Percentiles rank a stretch among this genome's conserved stretches.
These are phyloP conservation scores for Linnemannia zychae DNA, from an alignment of 192 early-diverging fungal genomes.

Conservation along the genomic window DNA sequence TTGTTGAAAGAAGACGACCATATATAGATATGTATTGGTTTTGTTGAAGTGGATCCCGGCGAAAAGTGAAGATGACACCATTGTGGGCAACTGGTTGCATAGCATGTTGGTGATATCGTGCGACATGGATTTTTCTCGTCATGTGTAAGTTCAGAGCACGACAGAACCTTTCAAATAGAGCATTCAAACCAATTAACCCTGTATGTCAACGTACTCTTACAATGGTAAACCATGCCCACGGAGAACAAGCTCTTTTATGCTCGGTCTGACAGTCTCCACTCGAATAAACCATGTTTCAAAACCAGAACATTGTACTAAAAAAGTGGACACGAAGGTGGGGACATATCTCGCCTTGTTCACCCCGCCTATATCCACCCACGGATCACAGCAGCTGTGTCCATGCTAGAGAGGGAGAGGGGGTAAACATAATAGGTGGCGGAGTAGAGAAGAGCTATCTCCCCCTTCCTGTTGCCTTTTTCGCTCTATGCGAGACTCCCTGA, in stretches of 20 bases:
- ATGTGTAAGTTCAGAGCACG: no score
- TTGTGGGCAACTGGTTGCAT: no score
- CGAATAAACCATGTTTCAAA: not conserved
- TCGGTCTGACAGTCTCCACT: no score
- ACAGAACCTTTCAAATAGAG: not conserved
- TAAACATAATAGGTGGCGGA: not conserved
- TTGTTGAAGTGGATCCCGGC: no score
- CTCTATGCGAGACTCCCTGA: not conserved
- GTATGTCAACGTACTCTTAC: not conserved
- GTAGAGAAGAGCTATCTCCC: not conserved
- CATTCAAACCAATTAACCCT: not conserved
- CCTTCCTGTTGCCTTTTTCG: not conserved
- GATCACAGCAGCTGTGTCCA: not conserved
- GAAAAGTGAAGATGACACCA: no score
- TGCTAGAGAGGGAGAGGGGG: not conserved
- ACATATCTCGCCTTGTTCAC: not conserved
- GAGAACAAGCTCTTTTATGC: not conserved
- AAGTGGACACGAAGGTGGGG: not conserved
- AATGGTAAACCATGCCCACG: not conserved
- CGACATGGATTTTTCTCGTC: no score
- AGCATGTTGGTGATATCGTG: no score
- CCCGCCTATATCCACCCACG: not conserved
- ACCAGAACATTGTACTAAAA: not conserved
- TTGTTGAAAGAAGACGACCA: no score
- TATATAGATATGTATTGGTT: no score